Percentiles rank a stretch among this genome's conserved stretches.
Evolutionary conservation across 352 stramenopile genomes (phyloP).

Genomic region (Halophytophthora batemanensis): DNA sequence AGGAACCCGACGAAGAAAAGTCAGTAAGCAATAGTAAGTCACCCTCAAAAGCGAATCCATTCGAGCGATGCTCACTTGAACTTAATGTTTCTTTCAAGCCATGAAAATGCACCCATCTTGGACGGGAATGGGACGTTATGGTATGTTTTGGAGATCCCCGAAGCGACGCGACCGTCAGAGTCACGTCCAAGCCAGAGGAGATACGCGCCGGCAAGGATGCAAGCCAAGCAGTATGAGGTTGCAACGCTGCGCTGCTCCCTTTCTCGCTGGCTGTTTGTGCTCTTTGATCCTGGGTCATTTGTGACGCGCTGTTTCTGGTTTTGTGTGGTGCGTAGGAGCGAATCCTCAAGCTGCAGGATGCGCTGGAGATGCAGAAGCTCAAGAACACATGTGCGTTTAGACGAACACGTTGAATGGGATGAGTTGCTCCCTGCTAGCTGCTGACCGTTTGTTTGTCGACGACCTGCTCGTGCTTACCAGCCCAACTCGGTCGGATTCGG

Average conservation of each 20-base stretch:
- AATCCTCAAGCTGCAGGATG: slow-evolving; percentile 79
- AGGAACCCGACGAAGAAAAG: too few species aligned
- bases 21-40: too few species aligned
- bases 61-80: too few species aligned
- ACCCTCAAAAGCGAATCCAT: too few species aligned
- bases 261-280: not conserved
- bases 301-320: not conserved
- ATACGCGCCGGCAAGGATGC: slow-evolving; percentile 22
- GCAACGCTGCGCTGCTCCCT: not conserved
- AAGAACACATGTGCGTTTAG: slow-evolving; percentile 65
- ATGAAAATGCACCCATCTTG: too few species aligned
- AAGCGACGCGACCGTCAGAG: not conserved
- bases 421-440: not conserved
- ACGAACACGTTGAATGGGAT: not conserved
- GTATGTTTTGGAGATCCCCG: not conserved
- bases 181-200: too few species aligned
- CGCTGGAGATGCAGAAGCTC: slow-evolving; percentile 74
- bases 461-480: slow-evolving; percentile 17
- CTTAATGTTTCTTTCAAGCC: too few species aligned
- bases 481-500: slow-evolving; percentile 64
- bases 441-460: not conserved
- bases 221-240: slow-evolving; percentile 69
- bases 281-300: not conserved
- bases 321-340: slow-evolving; percentile 36
- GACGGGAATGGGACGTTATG: not conserved